Base-by-base conservation (phyloP, 2,329 filamentous ascomycete species). In the Chaetoscypha palmicola region DNA sequence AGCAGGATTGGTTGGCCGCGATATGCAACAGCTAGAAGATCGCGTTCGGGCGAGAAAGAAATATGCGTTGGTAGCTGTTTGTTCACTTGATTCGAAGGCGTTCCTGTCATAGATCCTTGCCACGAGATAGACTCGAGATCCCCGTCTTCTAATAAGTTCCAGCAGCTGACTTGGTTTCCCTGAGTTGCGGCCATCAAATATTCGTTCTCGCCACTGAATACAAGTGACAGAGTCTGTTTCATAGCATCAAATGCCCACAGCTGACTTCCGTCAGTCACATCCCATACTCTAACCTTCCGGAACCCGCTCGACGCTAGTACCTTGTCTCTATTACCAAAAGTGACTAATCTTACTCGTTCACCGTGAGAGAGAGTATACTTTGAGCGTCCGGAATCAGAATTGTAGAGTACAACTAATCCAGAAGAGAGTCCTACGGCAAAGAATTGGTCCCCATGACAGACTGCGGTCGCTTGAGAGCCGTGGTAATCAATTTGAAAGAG, bases 401-500 rank as follows among this genome's bases (percentile, higher is more conserved):
- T 28, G 24, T 8, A 28, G 12, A 28, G 24, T 8, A 8, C 12
- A 12, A 28, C 12, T 7, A 8, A 7, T 7, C 24, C 24, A 8
- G 24, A 28, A 8, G 7, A 7, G 8, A 28, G 7, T 7, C 24
- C 24, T 12, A 28, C 24, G 8, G 24, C 24, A 28, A 28, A 8
- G 12, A 28, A 12, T 8, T 28, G 7, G 8, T 28, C 24, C 8
- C 24, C 24, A 28, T 12, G 12, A 28, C 8, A 28, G 24, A 28
- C 24, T 7, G 24, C 24, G 7, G 24, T 12, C 7, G 24, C 24
- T 28, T 8, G 7, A 12, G 8, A 28, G 9, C 47, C 16, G 2
- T 19, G 4, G 36, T 41, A 50, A 11, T n/a, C n/a, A 49, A 32
- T 7, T 59, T 54, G 21, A 46, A 51, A 4, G 58, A 47, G 28